Evolutionary conservation across 345 rosid species (phyloP).

Genomic region (Pistacia vera): DNA sequence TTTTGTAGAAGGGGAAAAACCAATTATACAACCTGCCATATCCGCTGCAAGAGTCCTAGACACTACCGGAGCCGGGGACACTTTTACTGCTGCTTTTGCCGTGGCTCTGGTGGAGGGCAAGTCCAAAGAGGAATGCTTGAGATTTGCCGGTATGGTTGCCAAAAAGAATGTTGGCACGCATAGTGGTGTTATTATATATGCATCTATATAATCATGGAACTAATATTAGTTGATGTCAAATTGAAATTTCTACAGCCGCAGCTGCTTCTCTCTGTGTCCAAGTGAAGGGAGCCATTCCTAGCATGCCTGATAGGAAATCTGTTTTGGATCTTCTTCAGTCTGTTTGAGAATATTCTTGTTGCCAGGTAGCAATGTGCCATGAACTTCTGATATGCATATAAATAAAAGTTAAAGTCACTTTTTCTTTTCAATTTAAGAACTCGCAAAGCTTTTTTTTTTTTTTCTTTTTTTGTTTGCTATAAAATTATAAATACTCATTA

Average conservation of each 20-base stretch:
- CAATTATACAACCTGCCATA: slow-evolving; percentile 73
- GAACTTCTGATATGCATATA: neutral
- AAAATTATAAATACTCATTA: neutral
- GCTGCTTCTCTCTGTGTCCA: slow-evolving; percentile 97
- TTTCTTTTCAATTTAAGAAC: neutral
- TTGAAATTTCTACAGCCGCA: slow-evolving; percentile 58
- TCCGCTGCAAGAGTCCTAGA: slow-evolving; percentile 72
- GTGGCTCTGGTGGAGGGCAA: slow-evolving; percentile 93
- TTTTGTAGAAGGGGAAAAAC: slow-evolving; percentile 69
- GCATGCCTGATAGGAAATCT: slow-evolving; percentile 82
- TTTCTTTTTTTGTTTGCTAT: neutral
- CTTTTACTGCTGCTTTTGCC: slow-evolving; percentile 94
- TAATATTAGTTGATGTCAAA: neutral
- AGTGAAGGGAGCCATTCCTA: slow-evolving; percentile 92
- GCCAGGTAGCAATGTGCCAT: neutral
- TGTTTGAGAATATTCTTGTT: slow-evolving; percentile 22
- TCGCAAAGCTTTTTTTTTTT: neutral
- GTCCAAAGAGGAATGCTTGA: slow-evolving; percentile 67
- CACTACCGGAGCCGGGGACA: slow-evolving; percentile 99
- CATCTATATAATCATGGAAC: neutral
- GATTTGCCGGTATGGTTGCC: slow-evolving; percentile 78
- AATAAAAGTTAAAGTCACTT: slow-evolving; percentile 4
- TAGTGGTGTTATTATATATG: neutral
- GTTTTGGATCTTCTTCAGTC: slow-evolving; percentile 66
- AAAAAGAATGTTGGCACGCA: neutral